These are phyloP conservation scores for Fusarium bactridioides DNA, from an alignment of 2,329 filamentous ascomycete species.

Conservation along the genomic window DNA sequence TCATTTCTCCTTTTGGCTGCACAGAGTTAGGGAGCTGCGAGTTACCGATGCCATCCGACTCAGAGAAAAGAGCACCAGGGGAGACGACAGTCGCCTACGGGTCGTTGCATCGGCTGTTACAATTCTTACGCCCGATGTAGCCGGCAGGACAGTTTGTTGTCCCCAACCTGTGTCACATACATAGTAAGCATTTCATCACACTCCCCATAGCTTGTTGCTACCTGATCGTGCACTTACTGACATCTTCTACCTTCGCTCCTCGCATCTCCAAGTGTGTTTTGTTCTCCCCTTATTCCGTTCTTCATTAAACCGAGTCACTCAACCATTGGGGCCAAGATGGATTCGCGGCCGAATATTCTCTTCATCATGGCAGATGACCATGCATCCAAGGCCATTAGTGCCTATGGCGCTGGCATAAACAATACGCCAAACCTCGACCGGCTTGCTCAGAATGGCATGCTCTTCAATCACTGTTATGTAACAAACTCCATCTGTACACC, in stretches of 20 bases:
- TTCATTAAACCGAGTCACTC: neutral
- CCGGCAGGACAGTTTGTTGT: neutral
- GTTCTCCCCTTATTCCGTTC: neutral
- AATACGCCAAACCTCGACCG: conserved; percentile 60
- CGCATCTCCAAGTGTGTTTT: neutral
- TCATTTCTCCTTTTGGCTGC: neutral
- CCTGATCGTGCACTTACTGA: too few species aligned
- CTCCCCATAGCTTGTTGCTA: neutral
- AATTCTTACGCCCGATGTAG: neutral
- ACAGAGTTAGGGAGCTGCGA: neutral
- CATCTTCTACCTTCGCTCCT: neutral
- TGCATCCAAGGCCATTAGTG: conserved; percentile 56
- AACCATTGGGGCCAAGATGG: neutral
- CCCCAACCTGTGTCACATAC: neutral
- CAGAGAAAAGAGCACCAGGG: neutral
- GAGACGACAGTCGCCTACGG: neutral
- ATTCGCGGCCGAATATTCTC: conserved; percentile 42
- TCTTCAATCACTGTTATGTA: conserved; percentile 62
- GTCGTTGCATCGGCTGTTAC: neutral
- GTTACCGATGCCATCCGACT: neutral
- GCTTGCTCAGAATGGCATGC: conserved; percentile 58
- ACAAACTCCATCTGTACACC: conserved; percentile 63
- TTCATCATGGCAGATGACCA: conserved; percentile 66
- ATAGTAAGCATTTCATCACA: neutral
- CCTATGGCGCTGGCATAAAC: conserved; percentile 61